phyloP scores from a whole-genome alignment of 2,329 filamentous ascomycete genomes.

The Paramyrothecium roridum region DNA sequence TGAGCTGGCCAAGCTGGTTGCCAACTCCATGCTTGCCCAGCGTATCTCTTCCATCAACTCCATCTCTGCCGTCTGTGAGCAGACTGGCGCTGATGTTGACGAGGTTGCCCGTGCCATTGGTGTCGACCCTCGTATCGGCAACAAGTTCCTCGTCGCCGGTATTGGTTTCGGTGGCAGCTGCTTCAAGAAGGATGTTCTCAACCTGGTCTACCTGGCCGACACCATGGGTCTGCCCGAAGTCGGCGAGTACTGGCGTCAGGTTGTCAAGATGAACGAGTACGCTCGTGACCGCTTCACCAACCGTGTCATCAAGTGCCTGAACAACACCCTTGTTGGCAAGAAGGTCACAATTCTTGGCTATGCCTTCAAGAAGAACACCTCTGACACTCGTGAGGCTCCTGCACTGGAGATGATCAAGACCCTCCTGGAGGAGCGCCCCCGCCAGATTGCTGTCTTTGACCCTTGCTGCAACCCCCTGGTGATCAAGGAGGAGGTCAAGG shows the following conservation, averaged over 20 bases:
- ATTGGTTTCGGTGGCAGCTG: slow-evolving; percentile 79
- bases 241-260: slow-evolving; percentile 70
- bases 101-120: slow-evolving; percentile 68
- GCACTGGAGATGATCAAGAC: slow-evolving; percentile 65
- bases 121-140: slow-evolving; percentile 68
- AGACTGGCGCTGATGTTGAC: slow-evolving; percentile 70
- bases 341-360: slow-evolving; percentile 72
- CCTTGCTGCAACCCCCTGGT: slow-evolving; percentile 55
- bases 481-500: slow-evolving; percentile 47
- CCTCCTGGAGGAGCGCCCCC: slow-evolving; percentile 61
- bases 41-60: slow-evolving; percentile 79
- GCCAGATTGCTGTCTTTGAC: slow-evolving; percentile 66
- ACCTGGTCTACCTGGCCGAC: slow-evolving; percentile 70
- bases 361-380: slow-evolving; percentile 78
- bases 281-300: slow-evolving; percentile 67
- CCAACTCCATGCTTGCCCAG: slow-evolving; percentile 79
- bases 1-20: slow-evolving; percentile 74
- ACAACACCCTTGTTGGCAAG: slow-evolving; percentile 67
- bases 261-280: slow-evolving; percentile 75
- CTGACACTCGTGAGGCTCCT: slow-evolving; percentile 69
- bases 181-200: slow-evolving; percentile 78
- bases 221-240: slow-evolving; percentile 68
- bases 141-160: slow-evolving; percentile 69
- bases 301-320: slow-evolving; percentile 63
- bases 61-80: slow-evolving; percentile 76